phyloP scores from a whole-genome alignment of 2,329 filamentous ascomycete species.

The Clonostachys rhizophaga region DNA sequence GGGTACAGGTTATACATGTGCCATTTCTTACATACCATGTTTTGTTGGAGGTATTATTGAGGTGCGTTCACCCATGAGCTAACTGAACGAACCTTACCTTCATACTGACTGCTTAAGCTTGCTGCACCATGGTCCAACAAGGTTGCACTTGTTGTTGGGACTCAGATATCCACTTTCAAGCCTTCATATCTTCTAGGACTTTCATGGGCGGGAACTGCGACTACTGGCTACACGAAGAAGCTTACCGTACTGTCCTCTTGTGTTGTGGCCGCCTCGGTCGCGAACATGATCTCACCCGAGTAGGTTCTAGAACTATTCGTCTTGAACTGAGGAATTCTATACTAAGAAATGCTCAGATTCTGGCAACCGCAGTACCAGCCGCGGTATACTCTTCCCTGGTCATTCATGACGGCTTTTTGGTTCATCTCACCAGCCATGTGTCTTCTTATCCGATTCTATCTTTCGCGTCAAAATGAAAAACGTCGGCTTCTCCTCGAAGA shows the following conservation, averaged over 20 bases:
- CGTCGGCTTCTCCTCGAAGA: constrained; percentile 4
- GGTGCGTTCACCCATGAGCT: constrained; percentile 1
- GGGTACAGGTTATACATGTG: constrained; percentile 14
- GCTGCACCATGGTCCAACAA: constrained; percentile 16
- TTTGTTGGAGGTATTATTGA: constrained; percentile 13
- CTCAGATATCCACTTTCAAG: constrained; percentile 19
- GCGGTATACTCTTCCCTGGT: constrained; percentile 10
- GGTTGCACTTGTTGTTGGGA: constrained; percentile 16
- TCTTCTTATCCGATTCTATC: constrained; percentile 13
- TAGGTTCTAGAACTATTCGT: constrained; percentile 4
- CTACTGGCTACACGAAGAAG: constrained; percentile 14
- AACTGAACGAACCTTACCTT: background rate
- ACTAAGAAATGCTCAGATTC: constrained; percentile 5
- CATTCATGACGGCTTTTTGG: constrained; percentile 15
- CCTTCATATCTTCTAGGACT: constrained; percentile 17
- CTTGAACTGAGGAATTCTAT: background rate
- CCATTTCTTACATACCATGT: constrained; percentile 15
- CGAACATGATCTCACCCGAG: constrained; percentile 20
- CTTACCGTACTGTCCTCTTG: constrained; percentile 13
- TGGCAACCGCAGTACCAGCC: constrained; percentile 13
- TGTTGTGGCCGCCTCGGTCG: constrained; percentile 11
- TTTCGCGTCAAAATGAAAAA: constrained; percentile 9
- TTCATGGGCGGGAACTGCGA: constrained; percentile 15
- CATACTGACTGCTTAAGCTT: constrained; percentile 3
- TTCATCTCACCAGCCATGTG: constrained; percentile 15